Evolutionary conservation across 257 asterid species (phyloP).

Genomic region (Cinchona pubescens): DNA sequence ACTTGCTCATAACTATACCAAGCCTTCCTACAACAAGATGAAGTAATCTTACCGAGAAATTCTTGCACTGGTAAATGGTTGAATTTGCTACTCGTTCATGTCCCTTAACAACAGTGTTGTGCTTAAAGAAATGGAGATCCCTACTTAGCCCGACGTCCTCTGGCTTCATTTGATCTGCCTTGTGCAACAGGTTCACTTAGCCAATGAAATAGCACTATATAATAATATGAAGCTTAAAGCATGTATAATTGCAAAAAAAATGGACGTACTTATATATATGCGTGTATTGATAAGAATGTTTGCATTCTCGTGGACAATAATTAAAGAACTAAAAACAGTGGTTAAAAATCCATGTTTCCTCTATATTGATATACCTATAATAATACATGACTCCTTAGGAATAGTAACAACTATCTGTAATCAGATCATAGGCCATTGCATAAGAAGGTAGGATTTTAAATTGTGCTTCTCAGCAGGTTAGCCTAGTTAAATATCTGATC

Average conservation of each 20-base stretch:
- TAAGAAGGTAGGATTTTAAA: background rate
- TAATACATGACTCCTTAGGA: background rate
- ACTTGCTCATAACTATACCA: background rate
- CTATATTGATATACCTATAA: too few species aligned
- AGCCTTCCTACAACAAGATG: background rate
- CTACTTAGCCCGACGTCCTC: conserved; percentile 69
- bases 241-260: background rate
- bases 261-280: background rate
- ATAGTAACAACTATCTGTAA: background rate
- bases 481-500: background rate
- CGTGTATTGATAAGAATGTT: background rate
- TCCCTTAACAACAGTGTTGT: conserved; percentile 34
- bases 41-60: conserved; percentile 54
- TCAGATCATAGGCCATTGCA: background rate
- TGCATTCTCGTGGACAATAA: background rate
- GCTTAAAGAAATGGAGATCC: conserved; percentile 61
- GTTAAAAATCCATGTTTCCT: background rate
- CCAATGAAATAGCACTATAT: background rate
- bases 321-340: background rate
- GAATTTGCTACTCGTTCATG: conserved; percentile 59
- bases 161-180: conserved; percentile 66
- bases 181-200: background rate
- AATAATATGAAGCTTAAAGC: background rate
- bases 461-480: background rate
- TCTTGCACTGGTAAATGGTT: conserved; percentile 50